These are phyloP conservation scores for Paecilomyces formosus DNA, from an alignment of 2,329 filamentous ascomycete species.

Conservation along the genomic window DNA sequence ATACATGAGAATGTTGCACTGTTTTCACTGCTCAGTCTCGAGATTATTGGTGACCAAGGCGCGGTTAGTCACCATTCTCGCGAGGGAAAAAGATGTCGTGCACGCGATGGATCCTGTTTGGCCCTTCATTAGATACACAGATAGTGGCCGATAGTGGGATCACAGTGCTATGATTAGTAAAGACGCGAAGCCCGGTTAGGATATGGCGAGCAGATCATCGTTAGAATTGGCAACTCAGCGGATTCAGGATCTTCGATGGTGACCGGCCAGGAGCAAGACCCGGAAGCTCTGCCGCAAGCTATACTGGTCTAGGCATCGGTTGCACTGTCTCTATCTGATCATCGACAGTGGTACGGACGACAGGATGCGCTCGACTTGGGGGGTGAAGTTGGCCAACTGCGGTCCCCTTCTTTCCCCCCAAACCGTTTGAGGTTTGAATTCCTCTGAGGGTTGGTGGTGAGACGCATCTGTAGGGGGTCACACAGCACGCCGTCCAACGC, in stretches of 20 bases:
- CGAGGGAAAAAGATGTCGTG: neutral
- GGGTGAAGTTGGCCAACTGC: neutral
- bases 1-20: neutral
- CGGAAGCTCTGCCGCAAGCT: neutral
- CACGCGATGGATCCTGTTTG: neutral
- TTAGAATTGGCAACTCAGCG: neutral
- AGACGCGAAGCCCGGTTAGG: neutral
- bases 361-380: neutral
- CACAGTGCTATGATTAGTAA: neutral
- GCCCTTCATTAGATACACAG: neutral
- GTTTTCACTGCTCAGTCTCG: neutral
- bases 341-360: neutral
- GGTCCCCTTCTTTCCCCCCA: neutral
- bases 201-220: neutral
- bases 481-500: neutral
- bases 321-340: neutral
- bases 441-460: neutral
- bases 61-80: neutral
- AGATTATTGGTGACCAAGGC: neutral
- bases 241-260: neutral
- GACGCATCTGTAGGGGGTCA: neutral
- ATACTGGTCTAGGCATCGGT: neutral
- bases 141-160: neutral
- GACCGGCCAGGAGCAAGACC: neutral
- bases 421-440: neutral